phyloP scores from a whole-genome alignment of 148 eudicot genomes.

The Spergularia bocconei region DNA sequence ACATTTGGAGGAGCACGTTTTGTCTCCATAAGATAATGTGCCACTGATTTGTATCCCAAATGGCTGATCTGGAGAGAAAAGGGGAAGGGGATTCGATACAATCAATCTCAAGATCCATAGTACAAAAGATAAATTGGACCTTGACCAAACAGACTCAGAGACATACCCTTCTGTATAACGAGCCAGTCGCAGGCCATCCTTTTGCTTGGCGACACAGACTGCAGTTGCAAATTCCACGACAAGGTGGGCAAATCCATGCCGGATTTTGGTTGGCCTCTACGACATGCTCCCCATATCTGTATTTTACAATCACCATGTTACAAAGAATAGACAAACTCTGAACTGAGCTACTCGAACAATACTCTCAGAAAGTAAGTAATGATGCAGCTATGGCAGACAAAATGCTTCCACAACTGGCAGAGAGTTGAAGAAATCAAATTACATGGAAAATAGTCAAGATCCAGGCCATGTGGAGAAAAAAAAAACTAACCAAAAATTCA shows the following conservation, averaged over 20 bases:
- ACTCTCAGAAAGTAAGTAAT: not conserved
- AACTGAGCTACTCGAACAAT: not conserved
- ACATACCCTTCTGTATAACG: slow-evolving; percentile 59
- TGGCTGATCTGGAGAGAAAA: slow-evolving; percentile 42
- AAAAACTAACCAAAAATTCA: not conserved
- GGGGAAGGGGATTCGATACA: not conserved
- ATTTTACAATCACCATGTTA: slow-evolving; percentile 7
- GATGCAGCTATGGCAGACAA: not conserved
- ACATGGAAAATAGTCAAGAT: not conserved
- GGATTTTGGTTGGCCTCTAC: slow-evolving; percentile 82
- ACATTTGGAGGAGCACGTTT: slow-evolving; percentile 40
- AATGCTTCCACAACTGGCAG: not conserved
- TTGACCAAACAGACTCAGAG: not conserved
- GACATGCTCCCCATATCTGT: slow-evolving; percentile 92
- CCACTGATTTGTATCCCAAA: slow-evolving; percentile 85
- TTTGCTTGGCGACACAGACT: slow-evolving; percentile 85
- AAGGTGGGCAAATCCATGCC: slow-evolving; percentile 82
- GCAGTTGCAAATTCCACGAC: slow-evolving; percentile 97
- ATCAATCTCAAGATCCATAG: not conserved
- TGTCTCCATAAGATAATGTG: slow-evolving; percentile 81
- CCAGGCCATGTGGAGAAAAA: not conserved
- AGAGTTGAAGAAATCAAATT: not conserved
- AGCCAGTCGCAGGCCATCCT: slow-evolving; percentile 89
- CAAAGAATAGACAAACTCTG: not conserved
- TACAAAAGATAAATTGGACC: not conserved